Conservation (phyloP, 148 eudicot species). For the Bassia scoparia region DNA sequence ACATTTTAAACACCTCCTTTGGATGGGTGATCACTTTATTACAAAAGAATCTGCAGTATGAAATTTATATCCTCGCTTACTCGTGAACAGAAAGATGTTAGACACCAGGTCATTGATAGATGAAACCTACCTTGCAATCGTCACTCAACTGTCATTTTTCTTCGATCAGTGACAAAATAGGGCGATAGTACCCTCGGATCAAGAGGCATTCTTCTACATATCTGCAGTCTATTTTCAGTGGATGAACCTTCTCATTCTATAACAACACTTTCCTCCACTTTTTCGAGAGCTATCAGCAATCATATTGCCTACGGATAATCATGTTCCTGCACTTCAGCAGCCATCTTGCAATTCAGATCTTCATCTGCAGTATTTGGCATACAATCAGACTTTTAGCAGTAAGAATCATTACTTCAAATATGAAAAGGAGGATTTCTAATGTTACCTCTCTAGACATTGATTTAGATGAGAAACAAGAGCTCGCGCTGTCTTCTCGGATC, state of each 20-base stretch:
- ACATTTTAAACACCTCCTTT: constrained; percentile 64
- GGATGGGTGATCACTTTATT: constrained; percentile 72
- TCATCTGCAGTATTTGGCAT: constrained; percentile 49
- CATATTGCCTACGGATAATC: constrained; percentile 79
- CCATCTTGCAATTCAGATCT: constrained; percentile 77
- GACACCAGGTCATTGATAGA: background rate
- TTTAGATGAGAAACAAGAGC: constrained; percentile 76
- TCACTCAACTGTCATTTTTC: constrained; percentile 61
- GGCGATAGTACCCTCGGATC: constrained; percentile 85
- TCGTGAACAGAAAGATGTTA: background rate
- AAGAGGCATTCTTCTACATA: constrained; percentile 88
- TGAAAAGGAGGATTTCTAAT: too few species aligned
- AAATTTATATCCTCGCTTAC: constrained; percentile 22
- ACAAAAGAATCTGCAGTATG: constrained; percentile 67
- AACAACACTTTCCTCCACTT: constrained; percentile 62
- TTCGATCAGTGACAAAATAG: constrained; percentile 73
- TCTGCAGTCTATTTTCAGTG: constrained; percentile 47
- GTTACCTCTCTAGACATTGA: constrained; percentile 80
- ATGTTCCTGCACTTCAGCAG: constrained; percentile 88
- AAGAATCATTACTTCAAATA: background rate
- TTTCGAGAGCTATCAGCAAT: constrained; percentile 56
- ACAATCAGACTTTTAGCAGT: background rate
- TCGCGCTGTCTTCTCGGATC: constrained; percentile 72
- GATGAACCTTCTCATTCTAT: constrained; percentile 60
- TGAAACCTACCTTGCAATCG: constrained; percentile 68